phyloP scores from a whole-genome alignment of 345 rosid species.

The Moringa oleifera region DNA sequence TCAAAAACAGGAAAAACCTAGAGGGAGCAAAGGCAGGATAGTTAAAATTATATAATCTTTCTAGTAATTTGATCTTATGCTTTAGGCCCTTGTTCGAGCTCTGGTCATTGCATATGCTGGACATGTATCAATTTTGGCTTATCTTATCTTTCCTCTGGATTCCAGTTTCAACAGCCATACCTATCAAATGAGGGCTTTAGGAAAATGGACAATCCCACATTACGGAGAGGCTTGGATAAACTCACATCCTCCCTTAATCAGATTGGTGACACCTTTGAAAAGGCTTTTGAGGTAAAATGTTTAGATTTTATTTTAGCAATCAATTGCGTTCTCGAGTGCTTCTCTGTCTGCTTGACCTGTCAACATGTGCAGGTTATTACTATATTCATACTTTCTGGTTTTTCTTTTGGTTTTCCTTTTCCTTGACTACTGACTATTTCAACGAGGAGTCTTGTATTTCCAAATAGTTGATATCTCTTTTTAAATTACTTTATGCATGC shows the following conservation, averaged over 20 bases:
- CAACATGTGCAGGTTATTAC: no score
- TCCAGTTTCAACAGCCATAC: conserved; percentile 29
- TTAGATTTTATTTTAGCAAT: conserved; percentile 2
- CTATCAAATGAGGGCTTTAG: conserved; percentile 32
- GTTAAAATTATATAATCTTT: background rate
- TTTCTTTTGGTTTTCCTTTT: background rate
- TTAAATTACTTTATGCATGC: no score
- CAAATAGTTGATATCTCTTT: no score
- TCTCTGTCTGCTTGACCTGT: background rate
- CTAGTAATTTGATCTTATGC: background rate
- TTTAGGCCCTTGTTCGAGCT: no score
- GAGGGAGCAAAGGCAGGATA: no score
- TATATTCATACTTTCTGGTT: background rate
- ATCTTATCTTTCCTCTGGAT: conserved; percentile 4
- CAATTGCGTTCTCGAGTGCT: background rate
- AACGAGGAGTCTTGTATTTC: background rate
- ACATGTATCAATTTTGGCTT: background rate
- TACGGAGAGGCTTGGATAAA: conserved; percentile 69
- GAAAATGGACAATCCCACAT: conserved; percentile 61
- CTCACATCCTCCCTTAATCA: conserved; percentile 75
- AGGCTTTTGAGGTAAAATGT: conserved; percentile 62
- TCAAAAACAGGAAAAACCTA: no score
- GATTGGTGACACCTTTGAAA: conserved; percentile 84
- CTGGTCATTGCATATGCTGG: background rate
- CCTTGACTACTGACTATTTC: background rate